Percentiles rank a stretch among this genome's conserved stretches.
phyloP scores from a whole-genome alignment of 805 yeast species.

The Priceomyces medius region DNA sequence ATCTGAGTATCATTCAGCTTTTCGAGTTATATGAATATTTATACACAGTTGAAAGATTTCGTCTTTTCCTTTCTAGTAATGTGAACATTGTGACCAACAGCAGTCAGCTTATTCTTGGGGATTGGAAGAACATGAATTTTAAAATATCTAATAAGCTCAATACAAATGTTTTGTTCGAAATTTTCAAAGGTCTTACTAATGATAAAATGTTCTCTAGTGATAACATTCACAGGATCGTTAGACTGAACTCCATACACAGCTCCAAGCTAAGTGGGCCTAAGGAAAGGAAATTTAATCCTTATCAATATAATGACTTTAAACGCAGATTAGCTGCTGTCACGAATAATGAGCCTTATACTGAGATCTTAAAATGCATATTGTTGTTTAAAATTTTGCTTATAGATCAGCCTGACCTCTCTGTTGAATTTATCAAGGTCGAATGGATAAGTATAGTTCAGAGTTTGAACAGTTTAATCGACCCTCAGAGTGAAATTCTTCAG shows the following conservation, averaged over 20 bases:
- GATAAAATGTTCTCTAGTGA: conserved; percentile 11
- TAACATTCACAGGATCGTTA: conserved; percentile 5
- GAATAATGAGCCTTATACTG: conserved; percentile 8
- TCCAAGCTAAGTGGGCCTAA: conserved; percentile 1
- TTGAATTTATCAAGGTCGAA: conserved; percentile 16
- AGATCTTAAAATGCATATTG: conserved; percentile 11
- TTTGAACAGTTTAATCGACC: conserved; percentile 12
- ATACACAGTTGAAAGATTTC: conserved; percentile 27
- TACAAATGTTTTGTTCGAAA: conserved; percentile 10
- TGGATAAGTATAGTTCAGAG: conserved; percentile 15
- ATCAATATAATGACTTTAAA: conserved; percentile 4
- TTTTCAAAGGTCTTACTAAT: conserved; percentile 10
- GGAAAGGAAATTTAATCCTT: conserved; percentile 4
- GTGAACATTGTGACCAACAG: conserved; percentile 11
- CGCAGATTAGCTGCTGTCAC: not conserved
- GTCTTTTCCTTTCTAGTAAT: conserved; percentile 17
- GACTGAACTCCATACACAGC: conserved; percentile 1
- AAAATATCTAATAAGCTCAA: conserved; percentile 11
- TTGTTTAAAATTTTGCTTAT: conserved; percentile 23
- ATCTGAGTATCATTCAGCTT: conserved; percentile 19
- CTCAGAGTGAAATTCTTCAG: conserved; percentile 13
- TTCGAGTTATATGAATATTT: conserved; percentile 32
- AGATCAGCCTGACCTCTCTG: conserved; percentile 17
- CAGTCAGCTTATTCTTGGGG: conserved; percentile 16
- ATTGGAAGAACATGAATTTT: conserved; percentile 15